Evolutionary conservation across 202 grass and related monocot species (phyloP).

Genomic region (Eragrostis tef): DNA sequence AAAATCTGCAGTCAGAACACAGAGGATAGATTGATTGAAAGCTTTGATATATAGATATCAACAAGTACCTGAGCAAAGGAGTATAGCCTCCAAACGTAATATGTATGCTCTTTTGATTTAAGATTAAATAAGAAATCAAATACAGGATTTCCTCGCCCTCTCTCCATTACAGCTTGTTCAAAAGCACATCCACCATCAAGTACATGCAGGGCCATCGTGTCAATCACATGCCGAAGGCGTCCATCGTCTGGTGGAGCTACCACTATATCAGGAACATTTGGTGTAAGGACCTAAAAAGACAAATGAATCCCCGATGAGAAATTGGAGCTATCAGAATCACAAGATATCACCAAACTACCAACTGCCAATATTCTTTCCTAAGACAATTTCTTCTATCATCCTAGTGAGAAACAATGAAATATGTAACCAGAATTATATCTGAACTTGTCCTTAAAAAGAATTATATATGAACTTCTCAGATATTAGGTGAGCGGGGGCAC

Average conservation of each 20-base stretch:
- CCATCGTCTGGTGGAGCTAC: conserved; percentile 77
- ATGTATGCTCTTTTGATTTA: conserved; percentile 89
- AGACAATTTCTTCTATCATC: neutral
- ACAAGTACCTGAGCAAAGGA: conserved; percentile 94
- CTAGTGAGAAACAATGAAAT: conserved; percentile 22
- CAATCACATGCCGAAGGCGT: conserved; percentile 76
- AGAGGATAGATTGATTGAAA: conserved; percentile 32
- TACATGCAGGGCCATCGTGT: conserved; percentile 93
- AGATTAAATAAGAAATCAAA: conserved; percentile 94
- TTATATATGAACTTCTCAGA: neutral
- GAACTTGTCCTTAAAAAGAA: neutral
- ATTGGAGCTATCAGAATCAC: conserved; percentile 14
- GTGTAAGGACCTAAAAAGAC: conserved; percentile 85
- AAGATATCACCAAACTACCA: conserved; percentile 17
- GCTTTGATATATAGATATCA: conserved; percentile 22
- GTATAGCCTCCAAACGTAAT: conserved; percentile 97
- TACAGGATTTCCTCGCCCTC: conserved; percentile 79
- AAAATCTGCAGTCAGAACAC: conserved; percentile 29
- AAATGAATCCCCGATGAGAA: conserved; percentile 50
- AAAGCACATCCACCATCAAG: conserved; percentile 99
- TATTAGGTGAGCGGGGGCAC: conserved; percentile 20
- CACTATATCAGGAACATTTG: conserved; percentile 93
- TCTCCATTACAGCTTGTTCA: conserved; percentile 99
- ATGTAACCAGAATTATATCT: conserved; percentile 24
- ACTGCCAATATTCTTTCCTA: conserved; percentile 29